Base-by-base conservation (phyloP, 169 alveolate species). In the Eimeria zaria region DNA sequence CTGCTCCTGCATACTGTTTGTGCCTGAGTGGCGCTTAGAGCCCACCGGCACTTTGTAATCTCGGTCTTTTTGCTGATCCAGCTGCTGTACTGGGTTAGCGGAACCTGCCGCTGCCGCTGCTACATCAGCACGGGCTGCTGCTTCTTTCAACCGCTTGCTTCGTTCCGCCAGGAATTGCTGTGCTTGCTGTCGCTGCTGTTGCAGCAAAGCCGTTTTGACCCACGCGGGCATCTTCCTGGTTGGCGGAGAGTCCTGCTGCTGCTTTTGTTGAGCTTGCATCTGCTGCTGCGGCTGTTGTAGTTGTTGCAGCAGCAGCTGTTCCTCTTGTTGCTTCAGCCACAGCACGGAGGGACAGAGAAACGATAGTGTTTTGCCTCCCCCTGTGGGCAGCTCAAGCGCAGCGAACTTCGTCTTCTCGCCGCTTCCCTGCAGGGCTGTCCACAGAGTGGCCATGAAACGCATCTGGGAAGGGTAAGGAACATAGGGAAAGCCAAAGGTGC, bases 341-440 rank as follows among this genome's bases (percentile, higher is more conserved):
- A 85, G n/a, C 62, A 85, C 81, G 30, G 93, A 55, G 22, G 93
- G 93, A 27, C 93, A 80, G 93, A 93, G 96, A n/a, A 93, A 55
- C 64, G 96, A n/a, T 60, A 93, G 73, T 2, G 89, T 93, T 51
- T 93, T 93, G 36, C 96, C 96, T 27, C 93, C 90, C 27, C 96
- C 96, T 0, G 96, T 93, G 3, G 96, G 94, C 96, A 93, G 48
- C 36, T 93, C 96, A 27, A 93, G 92, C 27, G 80, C 84, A 8
- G 94, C 84, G 39, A 80, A 39, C 60, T 69, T 93, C 41, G 81
- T 85, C 62, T 62, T 22, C 44, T 48, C n/a, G 58, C 64, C 27
- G 81, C 64, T n/a, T 3, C 93, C 93, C 81, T 85, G 74, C 9
- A 85, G 93, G 62, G 93, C 93, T 81, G 67, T 71, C 93, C 93